Evolutionary conservation across 2,329 filamentous ascomycete species (phyloP).

Genomic region (Aspergillus alliaceus): DNA sequence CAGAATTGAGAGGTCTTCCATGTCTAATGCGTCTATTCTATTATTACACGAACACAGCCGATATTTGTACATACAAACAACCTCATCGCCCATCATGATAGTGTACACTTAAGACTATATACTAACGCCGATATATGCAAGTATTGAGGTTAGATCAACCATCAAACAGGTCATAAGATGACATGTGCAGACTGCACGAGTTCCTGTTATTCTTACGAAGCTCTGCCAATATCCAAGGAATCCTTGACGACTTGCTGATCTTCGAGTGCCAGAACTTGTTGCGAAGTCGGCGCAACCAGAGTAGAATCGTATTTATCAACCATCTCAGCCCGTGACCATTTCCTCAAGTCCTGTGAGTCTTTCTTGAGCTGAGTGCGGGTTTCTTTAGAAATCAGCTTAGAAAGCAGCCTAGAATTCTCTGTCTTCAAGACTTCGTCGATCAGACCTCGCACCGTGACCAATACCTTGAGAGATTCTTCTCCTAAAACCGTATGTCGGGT

Average conservation of each 20-base stretch:
- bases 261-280: conserved; percentile 22
- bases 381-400: conserved; percentile 27
- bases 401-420: conserved; percentile 20
- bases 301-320: conserved; percentile 12
- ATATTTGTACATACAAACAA: conserved; percentile 1
- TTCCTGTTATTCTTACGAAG: background rate
- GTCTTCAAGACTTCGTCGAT: conserved; percentile 36
- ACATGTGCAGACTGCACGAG: background rate
- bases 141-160: background rate
- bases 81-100: background rate
- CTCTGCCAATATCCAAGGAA: background rate
- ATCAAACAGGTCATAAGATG: background rate
- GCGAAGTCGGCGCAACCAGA: conserved; percentile 22
- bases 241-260: conserved; percentile 4
- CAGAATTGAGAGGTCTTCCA: background rate
- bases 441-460: conserved; percentile 31
- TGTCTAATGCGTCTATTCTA: background rate
- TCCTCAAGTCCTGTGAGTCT: conserved; percentile 28
- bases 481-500: conserved; percentile 26
- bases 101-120: background rate
- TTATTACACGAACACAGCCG: background rate
- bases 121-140: conserved; percentile 20
- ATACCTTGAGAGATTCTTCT: conserved; percentile 19
- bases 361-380: conserved; percentile 22
- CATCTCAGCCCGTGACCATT: conserved; percentile 28